Base-by-base conservation (phyloP, 306 rosid genomes). In the Leucaena leucocephala region DNA sequence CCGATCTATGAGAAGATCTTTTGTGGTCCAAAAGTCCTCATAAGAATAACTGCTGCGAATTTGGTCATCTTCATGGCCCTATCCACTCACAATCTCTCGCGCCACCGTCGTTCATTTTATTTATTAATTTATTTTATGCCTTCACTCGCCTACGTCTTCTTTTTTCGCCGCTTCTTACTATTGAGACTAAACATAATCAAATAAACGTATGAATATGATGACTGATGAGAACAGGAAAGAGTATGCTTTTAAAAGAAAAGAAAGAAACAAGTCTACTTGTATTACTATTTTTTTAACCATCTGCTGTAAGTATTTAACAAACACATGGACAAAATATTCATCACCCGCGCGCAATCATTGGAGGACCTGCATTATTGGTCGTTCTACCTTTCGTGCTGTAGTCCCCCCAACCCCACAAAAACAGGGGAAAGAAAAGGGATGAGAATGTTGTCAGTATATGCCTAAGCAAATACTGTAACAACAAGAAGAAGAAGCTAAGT, bases 401-500 rank as follows among this genome's bases (percentile, higher is more conserved):
- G 27, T 22, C 15, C 64, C 36, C 14, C 64, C 1, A 42, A 14
- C 34, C 13, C 59, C 15, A 4, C 14, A 48, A 14, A 48, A 14
- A 48, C n/a, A 13, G 0, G 2, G 5, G 4, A 4, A n/a, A 13
- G 45, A 17, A 39, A 76, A 9, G 55, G 21, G 54, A 52, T 49
- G 68, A 66, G 19, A 21, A 59, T 48, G 40, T 70, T 79, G 83
- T 83, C 72, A 75, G 58, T 73, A 44, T 43, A 38, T 76, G 58
- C 33, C 57, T 64, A 44, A 43, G 55, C 48, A 63, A 42, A 0
- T 5, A 61, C 7, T 1, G 2, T 33, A 12, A 33, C 38, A 61
- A 13, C 5, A 22, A n/a, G 7, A 54, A 17, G 27, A 54, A n/a
- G 59, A 3, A 27, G 27, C 27, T 27, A 27, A 27, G 27, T 27